phyloP scores from a whole-genome alignment of 495 filamentous ascomycete species.

The Xylaria longipes region DNA sequence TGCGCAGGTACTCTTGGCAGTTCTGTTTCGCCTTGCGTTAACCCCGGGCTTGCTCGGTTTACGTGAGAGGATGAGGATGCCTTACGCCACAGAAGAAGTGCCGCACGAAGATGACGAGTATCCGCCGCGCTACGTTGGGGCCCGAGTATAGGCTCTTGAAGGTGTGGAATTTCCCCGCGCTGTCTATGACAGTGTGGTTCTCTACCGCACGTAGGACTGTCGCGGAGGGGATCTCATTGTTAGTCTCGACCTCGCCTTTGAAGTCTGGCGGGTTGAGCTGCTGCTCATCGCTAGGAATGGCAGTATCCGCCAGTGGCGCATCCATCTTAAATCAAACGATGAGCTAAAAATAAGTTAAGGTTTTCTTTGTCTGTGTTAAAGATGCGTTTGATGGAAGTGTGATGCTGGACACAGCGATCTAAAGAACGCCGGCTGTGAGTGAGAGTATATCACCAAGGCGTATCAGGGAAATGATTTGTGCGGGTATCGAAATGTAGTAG shows the following conservation, averaged over 20 bases:
- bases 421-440: background rate
- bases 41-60: conserved; percentile 1
- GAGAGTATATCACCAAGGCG: background rate
- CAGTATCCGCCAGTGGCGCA: background rate
- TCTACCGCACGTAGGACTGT: conserved; percentile 58
- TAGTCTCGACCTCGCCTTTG: conserved; percentile 53
- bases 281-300: conserved; percentile 1
- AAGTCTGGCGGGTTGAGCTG: conserved; percentile 48
- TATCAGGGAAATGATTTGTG: background rate
- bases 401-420: background rate
- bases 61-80: no score
- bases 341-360: background rate
- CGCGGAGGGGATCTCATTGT: conserved; percentile 59
- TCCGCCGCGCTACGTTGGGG: conserved; percentile 57
- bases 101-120: conserved; percentile 80
- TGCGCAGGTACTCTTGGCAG: conserved; percentile 75
- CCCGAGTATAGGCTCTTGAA: conserved; percentile 75
- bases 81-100: conserved; percentile 92
- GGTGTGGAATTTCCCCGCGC: conserved; percentile 62
- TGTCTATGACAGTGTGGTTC: conserved; percentile 67
- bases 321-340: background rate
- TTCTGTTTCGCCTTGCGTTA: conserved; percentile 49
- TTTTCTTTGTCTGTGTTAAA: background rate
- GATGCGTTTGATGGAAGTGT: background rate
- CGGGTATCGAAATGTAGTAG: background rate